Base-by-base conservation (phyloP, 306 rosid genomes). In the Begonia loranthoides region DNA sequence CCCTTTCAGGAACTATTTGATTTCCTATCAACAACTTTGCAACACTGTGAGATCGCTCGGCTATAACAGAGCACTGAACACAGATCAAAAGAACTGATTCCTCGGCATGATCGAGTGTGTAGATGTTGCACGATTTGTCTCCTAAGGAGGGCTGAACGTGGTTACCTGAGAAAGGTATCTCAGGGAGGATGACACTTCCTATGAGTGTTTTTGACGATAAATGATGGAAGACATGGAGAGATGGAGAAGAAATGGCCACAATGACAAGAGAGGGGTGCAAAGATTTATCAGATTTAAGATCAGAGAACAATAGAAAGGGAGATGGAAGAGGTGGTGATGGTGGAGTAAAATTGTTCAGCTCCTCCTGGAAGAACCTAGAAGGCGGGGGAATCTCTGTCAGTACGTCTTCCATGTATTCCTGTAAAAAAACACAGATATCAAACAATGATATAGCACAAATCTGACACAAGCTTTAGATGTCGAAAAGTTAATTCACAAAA, bases 361-460 rank as follows among this genome's bases (percentile, higher is more conserved):
- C 97, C 63, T 85, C 95, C 59, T 80, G 77, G 15, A 73, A 54
- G 53, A 90, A 73, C 34, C 95, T 71, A 34, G 97, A 90, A 9
- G 94, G 95, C 11, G 87, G 92, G 16, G 95, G 82, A 63, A 69
- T 67, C 63, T 85, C 95, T 9, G 95, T 85, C 10, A 85, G 66
- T 2, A 85, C 83, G 21, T 85, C 97, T 69, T 85, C 97, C 97
- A 90, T 78, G 12, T 52, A 44, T 52, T 58, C 45, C 41, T 33
- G 5, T 22, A 59, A 49, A 49, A 47, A 58, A 34, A 9, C 34
- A 46, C 38, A 47, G 33, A 12, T 44, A 21, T 46, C 12, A 56
- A 66, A 28, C 8, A 28, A 28, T 28, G 36, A 28, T 28, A 28
- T 28, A 28, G 36, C 36, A 28, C 4, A 28, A 28, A 28, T 28